A percentile compares a stretch with the other conserved stretches of the same genome.
phyloP scores from a whole-genome alignment of 1,284 basidiomycete species.

The Singerocomus inundabilis region DNA sequence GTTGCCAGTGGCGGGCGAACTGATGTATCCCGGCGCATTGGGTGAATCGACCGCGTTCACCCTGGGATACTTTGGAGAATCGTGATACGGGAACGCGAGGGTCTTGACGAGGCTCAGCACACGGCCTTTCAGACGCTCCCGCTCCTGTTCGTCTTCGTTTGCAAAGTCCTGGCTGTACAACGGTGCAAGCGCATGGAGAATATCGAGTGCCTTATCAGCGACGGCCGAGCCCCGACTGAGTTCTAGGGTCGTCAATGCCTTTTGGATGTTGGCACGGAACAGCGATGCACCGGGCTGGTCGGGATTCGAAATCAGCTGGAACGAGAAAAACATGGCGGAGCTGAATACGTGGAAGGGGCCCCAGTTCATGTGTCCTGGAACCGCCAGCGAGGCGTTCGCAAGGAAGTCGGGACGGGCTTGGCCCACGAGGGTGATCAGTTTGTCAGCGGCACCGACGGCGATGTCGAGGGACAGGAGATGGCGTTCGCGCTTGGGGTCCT shows the following conservation, averaged over 20 bases:
- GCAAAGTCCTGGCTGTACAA: slow-evolving; percentile 64
- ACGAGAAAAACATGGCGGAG: slow-evolving; percentile 83
- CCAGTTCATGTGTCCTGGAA: slow-evolving; percentile 80
- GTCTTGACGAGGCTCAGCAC: slow-evolving; percentile 66
- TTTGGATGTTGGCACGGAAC: slow-evolving; percentile 70
- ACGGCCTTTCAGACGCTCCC: slow-evolving; percentile 57
- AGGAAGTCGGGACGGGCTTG: slow-evolving; percentile 70
- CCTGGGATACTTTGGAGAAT: slow-evolving; percentile 53
- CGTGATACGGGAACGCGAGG: slow-evolving; percentile 77
- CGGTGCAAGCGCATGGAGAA: slow-evolving; percentile 65
- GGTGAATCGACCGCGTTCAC: slow-evolving; percentile 48
- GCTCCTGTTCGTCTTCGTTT: slow-evolving; percentile 43
- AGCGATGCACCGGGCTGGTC: slow-evolving; percentile 71
- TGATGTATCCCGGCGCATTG: slow-evolving; percentile 31
- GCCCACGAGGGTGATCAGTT: slow-evolving; percentile 70
- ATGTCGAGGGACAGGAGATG: slow-evolving; percentile 58
- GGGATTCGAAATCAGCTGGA: slow-evolving; percentile 74
- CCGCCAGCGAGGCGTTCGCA: slow-evolving; percentile 61
- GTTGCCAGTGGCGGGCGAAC: slow-evolving; percentile 38
- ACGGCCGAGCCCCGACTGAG: slow-evolving; percentile 58
- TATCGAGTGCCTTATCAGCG: slow-evolving; percentile 69
- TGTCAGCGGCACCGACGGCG: slow-evolving; percentile 69
- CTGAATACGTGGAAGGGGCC: slow-evolving; percentile 79
- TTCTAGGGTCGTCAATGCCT: slow-evolving; percentile 62
- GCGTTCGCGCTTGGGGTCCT: slow-evolving; percentile 47